Percentiles rank a stretch among this genome's conserved stretches.
Conservation (phyloP, 2,329 filamentous ascomycete species). For the Aspergillus pseudotamarii region DNA sequence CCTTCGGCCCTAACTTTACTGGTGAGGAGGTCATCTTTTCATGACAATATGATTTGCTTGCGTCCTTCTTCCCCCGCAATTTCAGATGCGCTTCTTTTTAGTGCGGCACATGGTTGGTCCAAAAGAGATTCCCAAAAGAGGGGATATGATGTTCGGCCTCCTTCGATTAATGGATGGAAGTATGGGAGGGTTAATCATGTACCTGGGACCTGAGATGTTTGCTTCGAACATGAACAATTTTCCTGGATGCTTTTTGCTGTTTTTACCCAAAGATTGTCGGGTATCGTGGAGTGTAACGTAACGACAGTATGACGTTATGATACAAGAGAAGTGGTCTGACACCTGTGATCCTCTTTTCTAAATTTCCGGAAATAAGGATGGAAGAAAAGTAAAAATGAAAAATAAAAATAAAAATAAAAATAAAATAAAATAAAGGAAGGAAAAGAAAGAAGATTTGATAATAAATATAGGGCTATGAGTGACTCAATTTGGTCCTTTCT, state of each 20-base stretch:
- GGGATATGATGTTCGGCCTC: background rate
- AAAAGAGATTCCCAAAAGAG: background rate
- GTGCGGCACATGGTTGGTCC: background rate
- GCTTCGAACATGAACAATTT: background rate
- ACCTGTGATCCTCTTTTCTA: constrained; percentile 2
- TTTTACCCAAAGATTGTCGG: background rate
- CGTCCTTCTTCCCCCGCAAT: constrained; percentile 1
- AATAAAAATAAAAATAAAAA: constrained; percentile 4
- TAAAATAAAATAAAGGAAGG: no score
- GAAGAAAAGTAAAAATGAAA: constrained; percentile 6
- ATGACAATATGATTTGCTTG: background rate
- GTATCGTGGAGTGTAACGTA: constrained; percentile 14
- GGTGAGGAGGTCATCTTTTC: background rate
- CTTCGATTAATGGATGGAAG: background rate
- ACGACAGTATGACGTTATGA: constrained; percentile 25
- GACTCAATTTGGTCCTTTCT: background rate
- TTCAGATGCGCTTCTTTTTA: constrained; percentile 4
- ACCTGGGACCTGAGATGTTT: constrained; percentile 1
- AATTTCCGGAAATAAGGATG: background rate
- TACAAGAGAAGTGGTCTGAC: constrained; percentile 10
- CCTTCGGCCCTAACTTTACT: constrained; percentile 2
- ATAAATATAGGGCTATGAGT: background rate
- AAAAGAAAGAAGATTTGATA: background rate
- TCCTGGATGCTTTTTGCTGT: no score
- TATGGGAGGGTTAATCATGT: background rate